phyloP scores from a whole-genome alignment of 441 rosid genomes.

The Rhodomyrtus psidioides region DNA sequence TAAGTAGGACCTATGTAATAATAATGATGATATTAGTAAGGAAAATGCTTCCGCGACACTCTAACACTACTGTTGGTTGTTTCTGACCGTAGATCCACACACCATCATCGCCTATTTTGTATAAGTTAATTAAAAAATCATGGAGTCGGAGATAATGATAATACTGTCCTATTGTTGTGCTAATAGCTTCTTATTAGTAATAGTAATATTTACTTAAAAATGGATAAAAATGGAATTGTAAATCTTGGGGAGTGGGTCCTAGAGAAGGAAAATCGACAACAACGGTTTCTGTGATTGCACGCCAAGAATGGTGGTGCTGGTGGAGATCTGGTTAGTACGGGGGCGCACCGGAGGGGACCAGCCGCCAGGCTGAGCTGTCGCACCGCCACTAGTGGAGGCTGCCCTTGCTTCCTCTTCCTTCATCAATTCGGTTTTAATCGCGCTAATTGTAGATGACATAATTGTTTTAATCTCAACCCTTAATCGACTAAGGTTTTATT shows the following conservation, averaged over 20 bases:
- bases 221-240: neutral
- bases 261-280: neutral
- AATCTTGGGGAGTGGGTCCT: neutral
- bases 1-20: neutral
- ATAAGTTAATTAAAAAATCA: too few relatives aligned
- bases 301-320: neutral
- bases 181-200: neutral
- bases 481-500: neutral
- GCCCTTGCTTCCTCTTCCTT: neutral
- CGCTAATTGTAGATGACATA: too few relatives aligned
- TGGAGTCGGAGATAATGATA: too few relatives aligned
- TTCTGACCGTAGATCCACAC: too few relatives aligned
- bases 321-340: neutral
- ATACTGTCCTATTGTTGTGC: too few relatives aligned
- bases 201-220: neutral
- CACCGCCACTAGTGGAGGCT: neutral
- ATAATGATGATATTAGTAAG: neutral
- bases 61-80: too few relatives aligned
- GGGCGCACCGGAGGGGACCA: neutral
- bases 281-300: neutral
- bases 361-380: neutral
- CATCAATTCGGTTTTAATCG: neutral
- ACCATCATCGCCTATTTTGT: too few relatives aligned
- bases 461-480: neutral
- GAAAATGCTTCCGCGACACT: too few relatives aligned